phyloP scores from a whole-genome alignment of 331 rosid genomes.

The Malus hybrid region DNA sequence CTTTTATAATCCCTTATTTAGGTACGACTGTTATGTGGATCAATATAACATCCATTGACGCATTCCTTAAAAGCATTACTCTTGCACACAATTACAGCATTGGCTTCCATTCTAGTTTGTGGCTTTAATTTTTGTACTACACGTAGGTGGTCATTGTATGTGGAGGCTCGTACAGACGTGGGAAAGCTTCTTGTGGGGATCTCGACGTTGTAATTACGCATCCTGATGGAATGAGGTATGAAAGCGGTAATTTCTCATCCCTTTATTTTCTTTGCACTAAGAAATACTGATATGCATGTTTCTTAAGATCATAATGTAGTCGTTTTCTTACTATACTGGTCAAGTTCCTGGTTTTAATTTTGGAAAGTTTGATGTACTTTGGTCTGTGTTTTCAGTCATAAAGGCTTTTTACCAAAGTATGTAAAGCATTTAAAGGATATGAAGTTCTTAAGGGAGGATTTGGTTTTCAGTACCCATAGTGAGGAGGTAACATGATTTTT shows the following conservation, averaged over 20 bases:
- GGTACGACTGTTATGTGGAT: slow-evolving; percentile 4
- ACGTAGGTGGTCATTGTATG: slow-evolving; percentile 61
- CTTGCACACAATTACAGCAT: neutral
- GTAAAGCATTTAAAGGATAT: slow-evolving; percentile 69
- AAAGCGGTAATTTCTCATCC: neutral
- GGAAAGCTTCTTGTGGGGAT: slow-evolving; percentile 92
- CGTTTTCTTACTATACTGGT: neutral
- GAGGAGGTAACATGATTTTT: slow-evolving; percentile 56
- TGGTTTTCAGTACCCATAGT: slow-evolving; percentile 76
- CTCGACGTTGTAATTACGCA: slow-evolving; percentile 82
- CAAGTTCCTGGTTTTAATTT: neutral
- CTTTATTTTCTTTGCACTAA: neutral
- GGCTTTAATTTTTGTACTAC: neutral
- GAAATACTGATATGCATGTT: neutral
- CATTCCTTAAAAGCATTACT: neutral
- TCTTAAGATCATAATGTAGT: neutral
- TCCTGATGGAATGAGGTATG: slow-evolving; percentile 83
- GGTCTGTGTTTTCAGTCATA: slow-evolving; percentile 51
- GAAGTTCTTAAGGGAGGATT: slow-evolving; percentile 81
- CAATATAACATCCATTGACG: neutral
- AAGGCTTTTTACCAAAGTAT: slow-evolving; percentile 63
- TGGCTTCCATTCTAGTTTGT: neutral
- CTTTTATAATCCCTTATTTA: neutral
- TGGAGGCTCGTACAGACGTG: slow-evolving; percentile 93
- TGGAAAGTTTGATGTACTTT: slow-evolving; percentile 15